Evolutionary conservation across 768 basidiomycete species (phyloP), one percentile per base, ranked within the genome.

Genomic region (Hericium erinaceus): DNA sequence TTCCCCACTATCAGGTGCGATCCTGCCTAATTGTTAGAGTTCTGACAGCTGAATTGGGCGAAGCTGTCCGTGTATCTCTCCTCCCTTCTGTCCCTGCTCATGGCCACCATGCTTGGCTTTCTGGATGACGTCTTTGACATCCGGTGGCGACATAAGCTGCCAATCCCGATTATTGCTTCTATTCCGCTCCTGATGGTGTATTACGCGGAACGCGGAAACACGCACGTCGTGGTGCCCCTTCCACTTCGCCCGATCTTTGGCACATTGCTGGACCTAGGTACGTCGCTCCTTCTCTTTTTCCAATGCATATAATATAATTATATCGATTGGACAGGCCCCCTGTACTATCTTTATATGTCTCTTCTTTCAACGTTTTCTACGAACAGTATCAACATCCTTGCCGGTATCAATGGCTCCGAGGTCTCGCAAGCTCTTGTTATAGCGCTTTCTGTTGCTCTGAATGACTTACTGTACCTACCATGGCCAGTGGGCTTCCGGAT

Each of bases 61-160:
- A 50, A 98, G 90, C 77, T 98, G 58, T 83, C 95, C 1, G 83
- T 95, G 6, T 99, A 97, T 72, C 78, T 99, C 48, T 95, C 97
- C 0, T 92, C 92, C 9, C 67, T 99, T 7, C 79, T 99, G n/a
- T 94, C 91, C 0, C 77, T 99, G 39, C 74, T 98, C 38, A 91
- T 92, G 46, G 95, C 97, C 0, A 95, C 94, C 0, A 78, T 98
- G 59, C 82, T 99, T 8, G 97, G 97, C 37, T 95, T 99, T 68
- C 76, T 98, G 48, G 97, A 99, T 66, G 97, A 99, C 70, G 81
- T 98, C 4, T 99, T 98, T 64, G 97, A 99, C 69, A 98, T 99
- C 63, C 85, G 97, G 16, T 99, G 97, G 97, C 75, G 97, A 57
- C 93, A 98, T 72, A 99, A 99, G 70, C 74, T 99, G 12, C 97